These are phyloP conservation scores for Arabidopsis lyrata DNA, from an alignment of 441 rosid genomes.

Conservation along the genomic window DNA sequence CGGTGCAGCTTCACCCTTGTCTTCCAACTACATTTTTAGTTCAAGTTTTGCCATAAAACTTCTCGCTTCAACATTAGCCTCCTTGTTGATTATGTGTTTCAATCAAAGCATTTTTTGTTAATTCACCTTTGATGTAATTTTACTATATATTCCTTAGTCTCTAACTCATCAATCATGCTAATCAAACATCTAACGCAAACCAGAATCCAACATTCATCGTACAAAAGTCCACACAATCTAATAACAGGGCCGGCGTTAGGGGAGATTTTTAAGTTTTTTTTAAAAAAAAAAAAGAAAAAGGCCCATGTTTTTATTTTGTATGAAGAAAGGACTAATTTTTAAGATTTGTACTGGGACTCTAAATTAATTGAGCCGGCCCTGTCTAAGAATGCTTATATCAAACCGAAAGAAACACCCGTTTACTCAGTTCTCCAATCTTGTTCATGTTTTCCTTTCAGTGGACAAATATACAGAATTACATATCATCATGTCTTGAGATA, in stretches of 20 bases:
- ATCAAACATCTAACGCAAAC: not conserved
- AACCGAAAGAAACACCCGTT: not conserved
- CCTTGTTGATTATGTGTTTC: constrained; percentile 1
- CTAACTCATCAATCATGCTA: not conserved
- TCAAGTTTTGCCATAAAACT: constrained; percentile 4
- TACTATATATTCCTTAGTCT: not conserved
- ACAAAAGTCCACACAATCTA: not conserved
- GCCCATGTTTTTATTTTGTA: no score
- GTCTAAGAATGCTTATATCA: not conserved
- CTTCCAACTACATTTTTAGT: not conserved
- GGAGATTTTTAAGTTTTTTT: no score
- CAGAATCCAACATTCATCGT: not conserved
- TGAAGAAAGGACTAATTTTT: no score
- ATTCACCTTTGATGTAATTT: not conserved
- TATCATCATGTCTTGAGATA: no score
- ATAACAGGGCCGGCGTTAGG: no score
- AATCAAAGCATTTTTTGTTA: not conserved
- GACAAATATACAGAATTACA: no score
- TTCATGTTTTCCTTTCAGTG: no score
- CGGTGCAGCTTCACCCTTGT: not conserved
- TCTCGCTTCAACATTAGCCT: not conserved
- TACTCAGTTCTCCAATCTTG: no score
- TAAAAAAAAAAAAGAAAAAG: no score
- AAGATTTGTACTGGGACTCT: no score
- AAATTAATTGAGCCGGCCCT: no score